phyloP scores from a whole-genome alignment of 805 yeast genomes.

The Debaryomyces castellii region DNA sequence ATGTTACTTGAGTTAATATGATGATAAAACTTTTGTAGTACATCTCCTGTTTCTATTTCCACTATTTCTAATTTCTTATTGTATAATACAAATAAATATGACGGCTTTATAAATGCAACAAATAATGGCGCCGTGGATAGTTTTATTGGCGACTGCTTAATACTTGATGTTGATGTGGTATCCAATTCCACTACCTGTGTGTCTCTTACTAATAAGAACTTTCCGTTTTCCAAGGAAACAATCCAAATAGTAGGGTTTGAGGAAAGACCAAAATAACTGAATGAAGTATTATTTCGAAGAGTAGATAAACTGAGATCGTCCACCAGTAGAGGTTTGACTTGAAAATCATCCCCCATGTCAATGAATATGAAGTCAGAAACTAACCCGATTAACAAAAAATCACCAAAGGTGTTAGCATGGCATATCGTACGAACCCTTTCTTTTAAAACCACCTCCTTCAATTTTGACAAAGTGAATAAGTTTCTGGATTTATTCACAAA shows the following conservation, averaged over 20 bases:
- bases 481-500: slow-evolving; percentile 30
- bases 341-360: slow-evolving; percentile 18
- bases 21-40: slow-evolving; percentile 34
- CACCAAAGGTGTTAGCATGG: slow-evolving; percentile 7
- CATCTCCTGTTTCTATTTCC: slow-evolving; percentile 33
- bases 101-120: slow-evolving; percentile 28
- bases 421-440: slow-evolving; percentile 28
- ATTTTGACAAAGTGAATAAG: slow-evolving; percentile 23
- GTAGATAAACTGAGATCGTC: slow-evolving; percentile 18
- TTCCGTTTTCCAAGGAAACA: slow-evolving; percentile 12
- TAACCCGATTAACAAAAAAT: slow-evolving; percentile 21
- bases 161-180: slow-evolving; percentile 7
- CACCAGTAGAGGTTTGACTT: slow-evolving; percentile 13
- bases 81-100: slow-evolving; percentile 31
- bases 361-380: slow-evolving; percentile 25
- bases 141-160: slow-evolving; percentile 20
- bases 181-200: slow-evolving; percentile 23
- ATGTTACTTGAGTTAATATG: slow-evolving; percentile 26
- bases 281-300: slow-evolving; percentile 25
- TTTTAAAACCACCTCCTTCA: slow-evolving; percentile 25
- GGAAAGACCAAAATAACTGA: slow-evolving; percentile 39
- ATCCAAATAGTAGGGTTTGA: slow-evolving; percentile 24
- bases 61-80: slow-evolving; percentile 33
- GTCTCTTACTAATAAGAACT: slow-evolving; percentile 32
- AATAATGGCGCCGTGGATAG: slow-evolving; percentile 24